Evolutionary conservation across 768 basidiomycete genomes (phyloP).

Genomic region (Candolleomyces eurysporus): DNA sequence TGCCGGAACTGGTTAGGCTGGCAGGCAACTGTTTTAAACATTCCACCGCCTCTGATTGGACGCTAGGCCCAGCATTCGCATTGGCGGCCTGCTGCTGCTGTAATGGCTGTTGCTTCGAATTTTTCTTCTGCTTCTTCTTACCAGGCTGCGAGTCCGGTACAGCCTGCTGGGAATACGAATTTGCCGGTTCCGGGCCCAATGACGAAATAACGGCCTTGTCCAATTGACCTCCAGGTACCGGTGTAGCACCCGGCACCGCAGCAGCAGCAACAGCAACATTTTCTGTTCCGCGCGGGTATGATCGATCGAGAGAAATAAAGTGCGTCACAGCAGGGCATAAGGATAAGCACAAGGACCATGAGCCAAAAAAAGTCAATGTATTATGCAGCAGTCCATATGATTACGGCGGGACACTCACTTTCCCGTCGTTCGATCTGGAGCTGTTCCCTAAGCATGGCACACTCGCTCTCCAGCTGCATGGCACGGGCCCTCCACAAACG

Average conservation of each 20-base stretch:
- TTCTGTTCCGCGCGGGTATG: not conserved
- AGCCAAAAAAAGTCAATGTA: too few relatives aligned
- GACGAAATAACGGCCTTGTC: too few relatives aligned
- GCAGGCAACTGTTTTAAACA: not conserved
- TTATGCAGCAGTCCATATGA: too few relatives aligned
- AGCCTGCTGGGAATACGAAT: not conserved
- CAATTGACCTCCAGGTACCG: not conserved
- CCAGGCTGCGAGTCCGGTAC: not conserved
- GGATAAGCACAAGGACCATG: too few relatives aligned
- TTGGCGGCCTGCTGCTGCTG: not conserved
- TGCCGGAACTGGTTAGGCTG: too few relatives aligned
- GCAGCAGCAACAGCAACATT: not conserved
- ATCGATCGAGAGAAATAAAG: not conserved
- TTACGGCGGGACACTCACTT: not conserved
- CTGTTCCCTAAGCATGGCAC: conserved; percentile 33
- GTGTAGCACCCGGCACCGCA: not conserved
- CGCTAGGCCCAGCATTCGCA: not conserved
- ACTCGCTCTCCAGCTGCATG: conserved; percentile 39
- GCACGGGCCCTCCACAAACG: conserved; percentile 40
- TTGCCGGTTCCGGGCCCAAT: too few relatives aligned
- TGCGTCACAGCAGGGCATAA: too few relatives aligned
- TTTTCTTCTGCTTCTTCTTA: not conserved
- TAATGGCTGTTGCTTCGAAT: not conserved
- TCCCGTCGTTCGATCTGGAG: conserved; percentile 34
- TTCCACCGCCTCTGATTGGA: not conserved